Percentiles rank a stretch among this genome's conserved stretches.
phyloP scores from a whole-genome alignment of 345 rosid genomes.

The Ceriops decandra region DNA sequence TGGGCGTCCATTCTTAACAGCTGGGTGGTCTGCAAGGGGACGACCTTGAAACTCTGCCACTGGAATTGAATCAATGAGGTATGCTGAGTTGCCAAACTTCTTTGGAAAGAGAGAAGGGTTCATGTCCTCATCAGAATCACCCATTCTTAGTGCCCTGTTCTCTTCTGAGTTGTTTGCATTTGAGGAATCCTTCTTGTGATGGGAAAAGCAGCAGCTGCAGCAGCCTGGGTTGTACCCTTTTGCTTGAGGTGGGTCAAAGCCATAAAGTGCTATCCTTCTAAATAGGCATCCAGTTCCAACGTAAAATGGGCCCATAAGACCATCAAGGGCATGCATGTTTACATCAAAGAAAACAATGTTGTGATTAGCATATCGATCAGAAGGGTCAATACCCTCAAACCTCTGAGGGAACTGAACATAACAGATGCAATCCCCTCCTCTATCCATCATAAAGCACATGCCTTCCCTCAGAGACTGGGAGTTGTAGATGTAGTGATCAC shows the following conservation, averaged over 20 bases:
- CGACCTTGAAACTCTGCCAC: conserved; percentile 95
- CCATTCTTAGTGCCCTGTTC: conserved; percentile 74
- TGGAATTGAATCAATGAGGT: conserved; percentile 84
- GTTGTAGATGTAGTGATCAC: conserved; percentile 96
- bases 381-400: conserved; percentile 97
- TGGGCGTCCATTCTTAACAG: conserved; percentile 84
- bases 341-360: conserved; percentile 98
- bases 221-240: conserved; percentile 62
- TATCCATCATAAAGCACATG: conserved; percentile 99
- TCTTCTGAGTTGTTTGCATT: conserved; percentile 56
- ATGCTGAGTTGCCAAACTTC: conserved; percentile 78
- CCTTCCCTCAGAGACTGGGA: conserved; percentile 94
- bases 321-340: conserved; percentile 99
- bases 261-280: conserved; percentile 85
- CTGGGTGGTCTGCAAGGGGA: conserved; percentile 93
- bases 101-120: conserved; percentile 66
- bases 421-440: conserved; percentile 92
- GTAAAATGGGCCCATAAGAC: conserved; percentile 95
- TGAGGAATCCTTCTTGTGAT: conserved; percentile 48
- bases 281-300: conserved; percentile 98
- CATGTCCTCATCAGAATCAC: conserved; percentile 85
- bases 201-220: conserved; percentile 66
- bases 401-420: conserved; percentile 98
- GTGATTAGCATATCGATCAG: conserved; percentile 95
- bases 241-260: conserved; percentile 83